Conservation (phyloP, 768 basidiomycete genomes). For the Omphalotus guepiniiformis region DNA sequence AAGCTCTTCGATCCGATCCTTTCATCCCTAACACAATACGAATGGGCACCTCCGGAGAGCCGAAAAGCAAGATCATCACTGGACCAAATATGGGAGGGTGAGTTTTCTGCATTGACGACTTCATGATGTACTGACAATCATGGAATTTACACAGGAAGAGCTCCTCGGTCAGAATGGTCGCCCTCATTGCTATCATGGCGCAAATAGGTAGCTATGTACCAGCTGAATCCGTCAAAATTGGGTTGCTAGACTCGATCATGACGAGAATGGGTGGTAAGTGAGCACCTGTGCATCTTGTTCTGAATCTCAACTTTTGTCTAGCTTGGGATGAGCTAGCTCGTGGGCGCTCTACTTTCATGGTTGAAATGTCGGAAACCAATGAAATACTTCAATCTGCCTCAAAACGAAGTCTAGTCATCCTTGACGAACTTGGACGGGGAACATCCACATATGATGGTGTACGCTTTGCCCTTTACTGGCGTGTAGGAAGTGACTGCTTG, state of each 20-base stretch:
- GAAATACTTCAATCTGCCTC: conserved; percentile 82
- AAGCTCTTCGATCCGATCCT: conserved; percentile 68
- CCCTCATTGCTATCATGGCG: conserved; percentile 74
- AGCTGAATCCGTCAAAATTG: conserved; percentile 64
- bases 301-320: conserved; percentile 20
- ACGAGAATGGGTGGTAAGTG: conserved; percentile 85
- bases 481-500: too few species aligned
- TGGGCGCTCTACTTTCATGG: conserved; percentile 95
- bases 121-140: background rate
- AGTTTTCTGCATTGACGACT: conserved; percentile 12
- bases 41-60: conserved; percentile 46
- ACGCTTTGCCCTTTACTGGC: conserved; percentile 15
- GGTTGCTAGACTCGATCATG: conserved; percentile 79
- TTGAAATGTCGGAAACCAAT: conserved; percentile 91
- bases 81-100: conserved; percentile 84
- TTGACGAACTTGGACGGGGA: conserved; percentile 88
- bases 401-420: conserved; percentile 73
- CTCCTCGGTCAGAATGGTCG: conserved; percentile 75
- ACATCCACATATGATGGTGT: conserved; percentile 92
- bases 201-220: conserved; percentile 96
- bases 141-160: conserved; percentile 56
- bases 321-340: conserved; percentile 86
- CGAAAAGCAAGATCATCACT: conserved; percentile 68
- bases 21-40: conserved; percentile 81
- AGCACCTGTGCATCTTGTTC: background rate